Evolutionary conservation across 1,284 basidiomycete genomes (phyloP).

Genomic region (Erythrobasidium hasegawianum): DNA sequence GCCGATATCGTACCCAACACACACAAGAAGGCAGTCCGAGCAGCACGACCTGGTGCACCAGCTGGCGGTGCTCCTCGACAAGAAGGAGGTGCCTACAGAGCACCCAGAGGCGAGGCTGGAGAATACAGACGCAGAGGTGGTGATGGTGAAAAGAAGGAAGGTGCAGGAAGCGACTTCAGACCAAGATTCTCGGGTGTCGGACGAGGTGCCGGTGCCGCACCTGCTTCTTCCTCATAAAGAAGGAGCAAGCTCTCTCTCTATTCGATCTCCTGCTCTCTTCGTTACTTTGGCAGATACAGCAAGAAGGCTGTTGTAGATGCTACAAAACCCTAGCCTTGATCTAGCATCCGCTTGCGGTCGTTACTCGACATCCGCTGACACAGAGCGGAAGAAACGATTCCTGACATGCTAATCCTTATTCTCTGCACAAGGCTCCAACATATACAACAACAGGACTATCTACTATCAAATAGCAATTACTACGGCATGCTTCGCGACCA

Average conservation of each 20-base stretch:
- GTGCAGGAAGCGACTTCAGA: constrained; percentile 43
- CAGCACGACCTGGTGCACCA: constrained; percentile 60
- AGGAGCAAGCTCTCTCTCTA: neutral
- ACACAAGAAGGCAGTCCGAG: constrained; percentile 84
- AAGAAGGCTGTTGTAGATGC: constrained; percentile 3
- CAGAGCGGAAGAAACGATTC: too few species aligned
- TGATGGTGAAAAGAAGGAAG: constrained; percentile 45
- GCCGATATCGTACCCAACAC: constrained; percentile 79
- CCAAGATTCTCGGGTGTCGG: constrained; percentile 41
- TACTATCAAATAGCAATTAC: neutral
- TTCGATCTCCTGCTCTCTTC: neutral
- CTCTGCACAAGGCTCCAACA: too few species aligned
- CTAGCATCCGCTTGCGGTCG: neutral
- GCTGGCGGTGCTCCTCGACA: constrained; percentile 55
- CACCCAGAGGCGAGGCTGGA: constrained; percentile 63
- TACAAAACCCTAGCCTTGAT: constrained; percentile 4
- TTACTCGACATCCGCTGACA: neutral
- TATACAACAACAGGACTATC: neutral
- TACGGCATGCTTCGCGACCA: constrained; percentile 15
- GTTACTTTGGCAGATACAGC: neutral
- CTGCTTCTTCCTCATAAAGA: constrained; percentile 16
- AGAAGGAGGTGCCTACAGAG: constrained; percentile 67
- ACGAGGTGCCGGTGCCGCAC: constrained; percentile 35
- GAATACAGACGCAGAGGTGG: constrained; percentile 68
- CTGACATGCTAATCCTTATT: neutral